A percentile compares a stretch with the other conserved stretches of the same genome.
Evolutionary conservation across 2,329 filamentous ascomycete species (phyloP).

Genomic region (Xylariaceae sp.): DNA sequence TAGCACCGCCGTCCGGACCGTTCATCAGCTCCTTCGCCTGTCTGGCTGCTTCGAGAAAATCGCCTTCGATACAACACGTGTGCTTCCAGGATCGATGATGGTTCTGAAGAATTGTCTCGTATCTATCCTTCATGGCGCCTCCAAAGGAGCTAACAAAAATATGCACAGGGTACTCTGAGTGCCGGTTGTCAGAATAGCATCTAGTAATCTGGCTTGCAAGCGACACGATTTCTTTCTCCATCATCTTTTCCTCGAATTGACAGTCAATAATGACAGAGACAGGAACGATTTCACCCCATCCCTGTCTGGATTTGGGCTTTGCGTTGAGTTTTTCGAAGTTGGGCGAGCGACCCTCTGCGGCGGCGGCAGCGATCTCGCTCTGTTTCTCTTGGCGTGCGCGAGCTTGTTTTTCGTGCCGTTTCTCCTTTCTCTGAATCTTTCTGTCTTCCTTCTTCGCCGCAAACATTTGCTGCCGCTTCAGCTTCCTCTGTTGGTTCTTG

Average conservation of each 20-base stretch:
- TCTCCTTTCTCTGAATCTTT: constrained; percentile 54
- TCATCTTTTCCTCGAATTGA: constrained; percentile 87
- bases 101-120: constrained; percentile 68
- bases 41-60: constrained; percentile 67
- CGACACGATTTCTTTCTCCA: constrained; percentile 77
- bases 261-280: constrained; percentile 85
- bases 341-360: constrained; percentile 39
- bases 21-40: constrained; percentile 66
- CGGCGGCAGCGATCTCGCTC: constrained; percentile 42
- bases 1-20: constrained; percentile 46
- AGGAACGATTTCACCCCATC: constrained; percentile 55
- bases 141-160: constrained; percentile 75
- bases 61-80: constrained; percentile 66
- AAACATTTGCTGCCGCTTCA: constrained; percentile 68
- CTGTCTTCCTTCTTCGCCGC: constrained; percentile 64
- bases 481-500: constrained; percentile 82
- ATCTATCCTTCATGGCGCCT: constrained; percentile 70
- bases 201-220: constrained; percentile 80
- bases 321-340: constrained; percentile 31
- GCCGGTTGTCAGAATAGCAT: constrained; percentile 83
- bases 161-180: constrained; percentile 62
- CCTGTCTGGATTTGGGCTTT: constrained; percentile 15
- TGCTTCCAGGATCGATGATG: constrained; percentile 78
- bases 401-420: constrained; percentile 42
- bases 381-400: constrained; percentile 47